Base-by-base conservation (phyloP, 305 asterid species). In the Fraxinus albicans region DNA sequence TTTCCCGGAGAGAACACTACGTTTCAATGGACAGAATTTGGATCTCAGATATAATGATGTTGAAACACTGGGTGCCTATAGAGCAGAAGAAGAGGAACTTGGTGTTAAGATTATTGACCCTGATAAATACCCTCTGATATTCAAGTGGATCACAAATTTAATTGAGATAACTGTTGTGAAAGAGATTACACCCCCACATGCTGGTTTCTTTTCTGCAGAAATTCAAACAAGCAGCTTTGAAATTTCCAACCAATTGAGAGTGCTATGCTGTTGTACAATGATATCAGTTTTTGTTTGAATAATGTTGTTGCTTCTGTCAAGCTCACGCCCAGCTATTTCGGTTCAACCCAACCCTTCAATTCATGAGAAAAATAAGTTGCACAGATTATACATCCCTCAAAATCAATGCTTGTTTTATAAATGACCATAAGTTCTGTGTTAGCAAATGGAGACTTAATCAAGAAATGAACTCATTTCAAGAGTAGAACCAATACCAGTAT, bases 131-230 rank as follows among this genome's bases (percentile, higher is more conserved):
- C 86, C 86, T 21, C 35, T 80, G 23, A 53, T 86, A 69, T 77
- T n/a, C 76, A 63, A 79, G 58, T 82, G 88, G 88, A 74, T 85
- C 50, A 83, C 67, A 23, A 76, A 55, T 70, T 76, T 85, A 10
- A 31, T 63, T 36, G 80, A 82, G 35, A 8, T 83, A 29, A 84
- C 81, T 5, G 36, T 85, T 70, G 77, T 85, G 38, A 79, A 80
- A 82, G 80, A 79, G 47, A 77, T 34, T 10, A 65, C 33, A 9
- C 74, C 86, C 40, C 80, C 75, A 15, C 84, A 76, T 27, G 78
- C 73, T 85, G 12, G 53, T 84, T 76, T 40, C 81, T 0, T 7
- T 77, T 44, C 50, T 65, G 23, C 55, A 80, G 81, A 8, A 29
- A 6, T 78, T 83, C 19, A 25, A 53, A 25, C 42, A 47, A 17